Conservation (phyloP, 305 asterid species). For the Fraxinus ornus region DNA sequence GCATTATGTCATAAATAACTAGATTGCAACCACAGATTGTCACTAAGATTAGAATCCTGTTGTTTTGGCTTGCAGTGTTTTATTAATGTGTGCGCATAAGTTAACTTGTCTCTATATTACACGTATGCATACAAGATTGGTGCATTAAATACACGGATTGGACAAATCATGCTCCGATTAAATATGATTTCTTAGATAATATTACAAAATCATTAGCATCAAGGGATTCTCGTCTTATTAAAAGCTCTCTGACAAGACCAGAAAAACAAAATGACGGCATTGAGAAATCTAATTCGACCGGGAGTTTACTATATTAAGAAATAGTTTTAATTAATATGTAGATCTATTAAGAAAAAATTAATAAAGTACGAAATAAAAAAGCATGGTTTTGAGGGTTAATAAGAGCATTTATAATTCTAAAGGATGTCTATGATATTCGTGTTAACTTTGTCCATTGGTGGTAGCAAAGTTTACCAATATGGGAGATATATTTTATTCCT, state of each 20-base stretch:
- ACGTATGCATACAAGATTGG: background rate
- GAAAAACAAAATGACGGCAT: background rate
- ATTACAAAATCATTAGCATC: background rate
- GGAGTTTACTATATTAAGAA: slow-evolving; percentile 11
- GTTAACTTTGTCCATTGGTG: background rate
- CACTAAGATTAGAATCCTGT: background rate
- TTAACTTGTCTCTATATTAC: background rate
- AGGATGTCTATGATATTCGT: background rate
- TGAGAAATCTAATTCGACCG: background rate
- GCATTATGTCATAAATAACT: background rate
- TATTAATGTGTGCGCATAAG: background rate
- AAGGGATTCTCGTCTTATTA: background rate
- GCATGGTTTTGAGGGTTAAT: background rate
- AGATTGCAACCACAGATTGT: background rate
- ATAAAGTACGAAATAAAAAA: background rate
- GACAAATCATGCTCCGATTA: background rate
- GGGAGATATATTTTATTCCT: slow-evolving; percentile 1
- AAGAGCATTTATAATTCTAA: background rate
- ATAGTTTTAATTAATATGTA: background rate
- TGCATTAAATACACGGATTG: background rate
- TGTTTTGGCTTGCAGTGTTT: background rate
- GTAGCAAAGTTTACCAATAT: background rate
- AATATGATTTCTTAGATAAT: background rate
- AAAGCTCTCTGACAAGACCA: background rate
- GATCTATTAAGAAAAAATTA: background rate